These are phyloP conservation scores for Boletus subcaerulescens DNA, from an alignment of 768 basidiomycete genomes.

Conservation along the genomic window DNA sequence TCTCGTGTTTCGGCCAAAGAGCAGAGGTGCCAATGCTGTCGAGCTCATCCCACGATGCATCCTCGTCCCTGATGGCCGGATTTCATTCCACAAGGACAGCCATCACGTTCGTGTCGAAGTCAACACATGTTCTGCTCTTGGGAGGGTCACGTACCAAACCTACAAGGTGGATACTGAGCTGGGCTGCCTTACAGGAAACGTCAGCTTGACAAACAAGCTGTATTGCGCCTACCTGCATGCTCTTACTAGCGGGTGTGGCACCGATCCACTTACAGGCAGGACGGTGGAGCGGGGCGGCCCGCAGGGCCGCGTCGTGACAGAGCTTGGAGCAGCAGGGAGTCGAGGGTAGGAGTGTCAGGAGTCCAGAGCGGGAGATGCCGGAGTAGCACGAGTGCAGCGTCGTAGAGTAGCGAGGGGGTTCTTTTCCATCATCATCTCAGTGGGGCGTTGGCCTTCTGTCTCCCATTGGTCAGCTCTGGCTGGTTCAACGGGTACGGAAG, in stretches of 20 bases:
- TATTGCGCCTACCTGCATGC: slow-evolving; percentile 45
- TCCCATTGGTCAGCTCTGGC: no score
- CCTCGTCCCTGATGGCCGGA: slow-evolving; percentile 38
- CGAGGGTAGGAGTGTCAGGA: no score
- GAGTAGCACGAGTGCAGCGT: no score
- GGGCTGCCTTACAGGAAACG: slow-evolving; percentile 27
- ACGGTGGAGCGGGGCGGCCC: no score
- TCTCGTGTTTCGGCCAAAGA: slow-evolving; percentile 38
- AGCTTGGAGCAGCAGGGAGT: no score
- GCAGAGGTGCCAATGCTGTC: not conserved
- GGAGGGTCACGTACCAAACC: slow-evolving; percentile 21
- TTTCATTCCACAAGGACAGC: slow-evolving; percentile 10
- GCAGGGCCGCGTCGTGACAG: no score
- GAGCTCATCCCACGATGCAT: slow-evolving; percentile 23
- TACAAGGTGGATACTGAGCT: slow-evolving; percentile 33
- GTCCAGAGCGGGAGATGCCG: no score
- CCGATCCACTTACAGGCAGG: slow-evolving; percentile 43
- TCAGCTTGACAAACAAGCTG: slow-evolving; percentile 28
- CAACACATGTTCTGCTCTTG: not conserved
- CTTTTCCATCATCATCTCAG: no score
- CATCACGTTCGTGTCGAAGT: slow-evolving; percentile 20
- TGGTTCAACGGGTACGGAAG: slow-evolving; percentile 43
- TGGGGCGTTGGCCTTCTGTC: no score
- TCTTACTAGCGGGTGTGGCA: slow-evolving; percentile 38
- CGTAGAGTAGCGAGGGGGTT: no score